Base-by-base conservation (phyloP, 345 rosid species). In the Euphorbia tirucalli region DNA sequence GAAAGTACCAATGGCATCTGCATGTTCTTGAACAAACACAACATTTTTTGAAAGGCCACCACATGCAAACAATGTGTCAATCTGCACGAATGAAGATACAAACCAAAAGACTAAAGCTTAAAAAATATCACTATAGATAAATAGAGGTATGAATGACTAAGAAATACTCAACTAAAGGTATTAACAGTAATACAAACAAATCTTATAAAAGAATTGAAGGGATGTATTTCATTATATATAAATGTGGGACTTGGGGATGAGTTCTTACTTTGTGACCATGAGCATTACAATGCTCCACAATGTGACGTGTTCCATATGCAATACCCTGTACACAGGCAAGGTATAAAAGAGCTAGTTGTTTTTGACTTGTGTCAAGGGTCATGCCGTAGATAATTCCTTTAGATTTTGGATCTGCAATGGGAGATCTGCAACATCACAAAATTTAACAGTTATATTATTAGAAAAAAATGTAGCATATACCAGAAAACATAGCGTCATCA, bases 221-320 rank as follows among this genome's bases (percentile, higher is more conserved):
- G 14, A 25, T 24, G 14, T n/a, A 31, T 41, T 54, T 28, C 59
- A 44, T n/a, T n/a, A n/a, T 32, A 16, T 19, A 14, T 62, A 0
- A 58, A 7, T 74, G 56, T 37, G 27, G 32, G 31, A n/a, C 28
- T 44, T 65, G 11, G 22, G 19, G 8, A 60, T 8, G 66, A 32
- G 61, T 57, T 62, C 88, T 84, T 80, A 88, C 97, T 77, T 82
- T 87, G 78, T 92, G 99, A 82, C 97, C 97, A 85, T 92, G 87
- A 27, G 84, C 84, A 84, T 94, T 94, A 83, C 91, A 92, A 63
- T 94, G 97, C 79, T 94, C 97, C 79, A 92, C 85, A 35, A 90
- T 89, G 76, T 92, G 98, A 55, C 92, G 96, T 58, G 98, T 90
- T 66, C 98, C 97, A 74, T 90, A 94, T 19, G 98, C 98, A 75